Evolutionary conservation across 495 filamentous ascomycete species (phyloP).

Genomic region (Xylaria longipes): DNA sequence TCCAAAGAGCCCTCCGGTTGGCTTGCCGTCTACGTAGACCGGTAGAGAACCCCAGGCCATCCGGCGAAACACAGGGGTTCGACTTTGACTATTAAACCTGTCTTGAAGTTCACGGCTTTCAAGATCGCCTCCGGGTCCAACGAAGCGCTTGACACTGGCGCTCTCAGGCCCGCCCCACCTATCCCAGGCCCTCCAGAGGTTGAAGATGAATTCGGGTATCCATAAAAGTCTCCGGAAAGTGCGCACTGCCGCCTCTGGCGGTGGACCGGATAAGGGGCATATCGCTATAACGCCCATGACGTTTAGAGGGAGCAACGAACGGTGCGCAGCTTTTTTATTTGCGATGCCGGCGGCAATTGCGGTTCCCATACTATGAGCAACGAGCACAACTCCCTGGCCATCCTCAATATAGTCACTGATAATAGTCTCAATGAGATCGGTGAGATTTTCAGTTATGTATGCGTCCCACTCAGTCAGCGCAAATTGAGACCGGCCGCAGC

Average conservation of each 20-base stretch:
- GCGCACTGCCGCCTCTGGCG: constrained; percentile 58
- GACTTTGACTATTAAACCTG: constrained; percentile 83
- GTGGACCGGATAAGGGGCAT: constrained; percentile 73
- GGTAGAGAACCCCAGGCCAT: constrained; percentile 79
- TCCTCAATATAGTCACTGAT: constrained; percentile 73
- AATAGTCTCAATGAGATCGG: constrained; percentile 71
- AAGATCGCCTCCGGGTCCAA: constrained; percentile 73
- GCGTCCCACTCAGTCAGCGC: constrained; percentile 74
- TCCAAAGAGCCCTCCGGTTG: constrained; percentile 71
- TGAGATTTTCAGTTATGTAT: constrained; percentile 78
- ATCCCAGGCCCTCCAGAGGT: constrained; percentile 82
- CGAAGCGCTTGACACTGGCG: constrained; percentile 78
- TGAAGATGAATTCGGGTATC: constrained; percentile 74
- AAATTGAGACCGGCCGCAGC: constrained; percentile 82
- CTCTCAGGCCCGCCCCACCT: constrained; percentile 78
- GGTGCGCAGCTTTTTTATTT: constrained; percentile 59
- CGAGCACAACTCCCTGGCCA: constrained; percentile 77
- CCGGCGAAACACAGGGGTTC: constrained; percentile 79
- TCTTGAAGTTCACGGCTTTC: constrained; percentile 80
- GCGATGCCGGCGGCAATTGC: constrained; percentile 78
- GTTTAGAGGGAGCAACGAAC: constrained; percentile 59
- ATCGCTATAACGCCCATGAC: constrained; percentile 80
- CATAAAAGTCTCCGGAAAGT: constrained; percentile 62
- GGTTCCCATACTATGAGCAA: constrained; percentile 89
- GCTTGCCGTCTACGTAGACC: constrained; percentile 53